Conservation (phyloP, 2,329 filamentous ascomycete genomes). For the Hortaea werneckii region DNA sequence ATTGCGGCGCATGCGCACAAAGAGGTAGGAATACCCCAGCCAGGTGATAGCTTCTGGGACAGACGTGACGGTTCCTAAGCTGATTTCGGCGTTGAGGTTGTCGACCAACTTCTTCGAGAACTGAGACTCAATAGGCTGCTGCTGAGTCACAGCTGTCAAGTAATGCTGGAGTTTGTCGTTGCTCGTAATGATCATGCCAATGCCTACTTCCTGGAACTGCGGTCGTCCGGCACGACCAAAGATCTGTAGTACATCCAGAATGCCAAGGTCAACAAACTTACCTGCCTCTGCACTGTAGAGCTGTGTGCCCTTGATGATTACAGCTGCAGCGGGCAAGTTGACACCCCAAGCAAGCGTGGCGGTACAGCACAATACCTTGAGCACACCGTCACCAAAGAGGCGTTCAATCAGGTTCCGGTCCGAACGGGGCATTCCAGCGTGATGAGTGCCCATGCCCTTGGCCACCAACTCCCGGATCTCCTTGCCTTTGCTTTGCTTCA, state of each 20-base stretch:
- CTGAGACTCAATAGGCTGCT: slow-evolving; percentile 93
- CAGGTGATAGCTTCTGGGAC: slow-evolving; percentile 89
- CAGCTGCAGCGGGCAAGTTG: slow-evolving; percentile 90
- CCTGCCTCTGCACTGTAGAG: slow-evolving; percentile 94
- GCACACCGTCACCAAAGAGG: slow-evolving; percentile 80
- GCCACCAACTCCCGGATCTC: slow-evolving; percentile 82
- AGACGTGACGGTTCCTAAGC: slow-evolving; percentile 88
- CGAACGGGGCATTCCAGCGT: slow-evolving; percentile 89
- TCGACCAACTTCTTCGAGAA: slow-evolving; percentile 92
- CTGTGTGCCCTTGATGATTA: slow-evolving; percentile 96
- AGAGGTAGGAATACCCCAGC: slow-evolving; percentile 96
- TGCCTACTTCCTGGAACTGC: slow-evolving; percentile 94
- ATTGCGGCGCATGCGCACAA: slow-evolving; percentile 90
- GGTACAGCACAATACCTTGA: slow-evolving; percentile 96
- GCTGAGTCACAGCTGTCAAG: slow-evolving; percentile 82
- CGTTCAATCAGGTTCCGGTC: slow-evolving; percentile 95
- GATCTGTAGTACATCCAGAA: slow-evolving; percentile 93
- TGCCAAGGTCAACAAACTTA: slow-evolving; percentile 92
- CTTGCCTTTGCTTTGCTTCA: slow-evolving; percentile 73
- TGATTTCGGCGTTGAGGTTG: slow-evolving; percentile 91
- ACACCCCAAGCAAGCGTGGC: slow-evolving; percentile 98
- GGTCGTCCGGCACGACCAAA: slow-evolving; percentile 96
- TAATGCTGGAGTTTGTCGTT: slow-evolving; percentile 92
- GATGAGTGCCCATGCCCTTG: slow-evolving; percentile 89
- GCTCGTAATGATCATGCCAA: slow-evolving; percentile 95